Evolutionary conservation across 805 yeast genomes (phyloP).

Genomic region (Zygosaccharomyces pseudorouxii): DNA sequence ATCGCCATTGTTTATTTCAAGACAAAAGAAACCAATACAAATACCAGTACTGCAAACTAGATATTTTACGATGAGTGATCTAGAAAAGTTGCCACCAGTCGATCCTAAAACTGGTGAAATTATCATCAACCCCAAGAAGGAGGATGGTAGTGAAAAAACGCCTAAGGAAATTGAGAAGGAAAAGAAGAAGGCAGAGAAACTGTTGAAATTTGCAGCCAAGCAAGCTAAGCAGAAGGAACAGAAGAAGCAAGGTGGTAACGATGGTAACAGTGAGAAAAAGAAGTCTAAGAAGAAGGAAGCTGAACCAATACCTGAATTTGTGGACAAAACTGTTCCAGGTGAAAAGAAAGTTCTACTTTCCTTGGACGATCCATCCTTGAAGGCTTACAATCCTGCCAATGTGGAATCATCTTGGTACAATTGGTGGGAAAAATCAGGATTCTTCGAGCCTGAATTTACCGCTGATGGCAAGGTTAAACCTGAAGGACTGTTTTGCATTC

Average conservation of each 20-base stretch:
- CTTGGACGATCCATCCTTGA: constrained; percentile 86
- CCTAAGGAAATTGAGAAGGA: constrained; percentile 83
- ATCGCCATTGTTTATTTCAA: background rate
- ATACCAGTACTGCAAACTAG: constrained; percentile 12
- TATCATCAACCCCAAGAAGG: constrained; percentile 37
- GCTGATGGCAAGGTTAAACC: constrained; percentile 71
- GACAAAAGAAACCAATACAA: constrained; percentile 1
- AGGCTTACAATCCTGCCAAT: constrained; percentile 86
- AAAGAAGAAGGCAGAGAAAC: constrained; percentile 80
- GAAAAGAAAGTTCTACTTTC: constrained; percentile 86
- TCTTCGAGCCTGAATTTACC: constrained; percentile 80
- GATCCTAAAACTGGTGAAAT: constrained; percentile 37
- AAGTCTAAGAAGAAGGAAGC: constrained; percentile 64
- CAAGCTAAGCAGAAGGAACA: constrained; percentile 1
- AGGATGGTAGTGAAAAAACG: constrained; percentile 52
- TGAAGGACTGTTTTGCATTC: constrained; percentile 82
- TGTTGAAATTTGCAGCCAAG: constrained; percentile 81
- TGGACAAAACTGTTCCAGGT: constrained; percentile 80
- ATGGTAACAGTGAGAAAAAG: constrained; percentile 51
- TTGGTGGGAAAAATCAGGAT: constrained; percentile 92
- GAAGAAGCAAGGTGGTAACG: constrained; percentile 39
- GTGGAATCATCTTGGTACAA: constrained; percentile 97
- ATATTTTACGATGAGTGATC: constrained; percentile 29
- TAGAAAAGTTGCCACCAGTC: constrained; percentile 33
- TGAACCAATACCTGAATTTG: constrained; percentile 78